These are phyloP conservation scores for Danielia reshetovae DNA, from an alignment of 805 yeast species.

Conservation along the genomic window DNA sequence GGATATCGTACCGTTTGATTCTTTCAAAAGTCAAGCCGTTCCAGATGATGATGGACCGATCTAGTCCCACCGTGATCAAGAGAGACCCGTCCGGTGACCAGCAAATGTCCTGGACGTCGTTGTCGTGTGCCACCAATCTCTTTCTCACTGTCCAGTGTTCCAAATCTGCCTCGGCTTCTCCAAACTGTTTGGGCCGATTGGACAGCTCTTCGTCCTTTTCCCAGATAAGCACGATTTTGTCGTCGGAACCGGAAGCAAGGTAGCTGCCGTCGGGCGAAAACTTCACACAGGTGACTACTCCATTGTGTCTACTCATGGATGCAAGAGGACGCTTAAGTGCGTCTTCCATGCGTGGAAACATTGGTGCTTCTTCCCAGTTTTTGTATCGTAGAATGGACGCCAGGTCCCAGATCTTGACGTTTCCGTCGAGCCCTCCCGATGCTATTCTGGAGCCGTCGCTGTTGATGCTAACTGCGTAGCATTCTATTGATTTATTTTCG, in stretches of 20 bases:
- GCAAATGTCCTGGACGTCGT: slow-evolving; percentile 95
- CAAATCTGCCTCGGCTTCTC: slow-evolving; percentile 62
- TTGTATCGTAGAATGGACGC: slow-evolving; percentile 47
- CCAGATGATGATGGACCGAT: slow-evolving; percentile 91
- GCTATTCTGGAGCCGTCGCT: slow-evolving; percentile 84
- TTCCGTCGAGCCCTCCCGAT: slow-evolving; percentile 90
- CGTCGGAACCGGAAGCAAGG: slow-evolving; percentile 94
- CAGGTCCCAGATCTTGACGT: slow-evolving; percentile 83
- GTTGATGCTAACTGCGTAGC: slow-evolving; percentile 77
- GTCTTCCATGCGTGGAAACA: slow-evolving; percentile 7
- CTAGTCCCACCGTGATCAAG: slow-evolving; percentile 90
- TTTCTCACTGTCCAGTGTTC: slow-evolving; percentile 96
- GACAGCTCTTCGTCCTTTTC: slow-evolving; percentile 71
- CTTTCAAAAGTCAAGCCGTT: slow-evolving; percentile 88
- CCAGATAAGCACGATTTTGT: slow-evolving; percentile 87
- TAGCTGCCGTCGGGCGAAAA: slow-evolving; percentile 91
- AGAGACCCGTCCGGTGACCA: slow-evolving; percentile 96
- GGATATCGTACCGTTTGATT: slow-evolving; percentile 84
- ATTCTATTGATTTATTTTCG: slow-evolving; percentile 76
- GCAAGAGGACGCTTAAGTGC: slow-evolving; percentile 57
- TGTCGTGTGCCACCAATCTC: slow-evolving; percentile 93
- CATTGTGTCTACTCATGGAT: slow-evolving; percentile 92
- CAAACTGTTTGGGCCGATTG: slow-evolving; percentile 60
- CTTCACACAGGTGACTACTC: slow-evolving; percentile 91
- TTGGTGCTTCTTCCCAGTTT: slow-evolving; percentile 6